Percentiles rank a stretch among this genome's conserved stretches.
Conservation (phyloP, 2,329 filamentous ascomycete genomes). For the Pyricularia pennisetigena region DNA sequence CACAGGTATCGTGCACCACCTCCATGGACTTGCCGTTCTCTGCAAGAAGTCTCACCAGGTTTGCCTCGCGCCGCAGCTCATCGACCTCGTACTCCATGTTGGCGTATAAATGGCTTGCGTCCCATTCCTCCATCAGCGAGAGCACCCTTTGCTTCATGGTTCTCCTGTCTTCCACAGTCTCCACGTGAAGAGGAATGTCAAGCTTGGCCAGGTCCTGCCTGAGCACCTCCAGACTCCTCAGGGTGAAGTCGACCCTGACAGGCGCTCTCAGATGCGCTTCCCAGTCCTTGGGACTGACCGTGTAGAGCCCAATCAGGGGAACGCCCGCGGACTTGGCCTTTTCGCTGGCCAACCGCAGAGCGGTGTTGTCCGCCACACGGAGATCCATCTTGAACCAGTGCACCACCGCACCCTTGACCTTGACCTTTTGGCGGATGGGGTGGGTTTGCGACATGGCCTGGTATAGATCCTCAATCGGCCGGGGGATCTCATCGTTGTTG, state of each 20-base stretch:
- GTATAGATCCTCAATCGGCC: slow-evolving; percentile 62
- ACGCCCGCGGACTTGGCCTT: slow-evolving; percentile 29
- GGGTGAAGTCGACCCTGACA: slow-evolving; percentile 67
- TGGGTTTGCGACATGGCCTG: slow-evolving; percentile 52
- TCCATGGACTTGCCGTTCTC: slow-evolving; percentile 58
- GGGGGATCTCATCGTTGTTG: slow-evolving; percentile 54
- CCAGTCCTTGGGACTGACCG: slow-evolving; percentile 75
- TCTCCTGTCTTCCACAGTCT: slow-evolving; percentile 58
- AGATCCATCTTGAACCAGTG: slow-evolving; percentile 91
- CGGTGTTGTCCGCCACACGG: slow-evolving; percentile 63
- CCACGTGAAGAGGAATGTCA: slow-evolving; percentile 69
- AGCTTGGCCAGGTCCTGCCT: slow-evolving; percentile 56
- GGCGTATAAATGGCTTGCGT: slow-evolving; percentile 63
- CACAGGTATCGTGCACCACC: slow-evolving; percentile 71
- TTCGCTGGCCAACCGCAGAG: slow-evolving; percentile 55
- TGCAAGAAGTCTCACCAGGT: slow-evolving; percentile 50
- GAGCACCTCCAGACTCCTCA: slow-evolving; percentile 60
- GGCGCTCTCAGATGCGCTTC: slow-evolving; percentile 69
- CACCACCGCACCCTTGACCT: slow-evolving; percentile 54
- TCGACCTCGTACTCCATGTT: slow-evolving; percentile 93
- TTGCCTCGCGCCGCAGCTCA: slow-evolving; percentile 68
- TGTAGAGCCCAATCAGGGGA: slow-evolving; percentile 66
- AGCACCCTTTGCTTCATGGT: slow-evolving; percentile 51
- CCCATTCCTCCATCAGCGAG: slow-evolving; percentile 61
- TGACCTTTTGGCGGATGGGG: slow-evolving; percentile 37